phyloP scores from a whole-genome alignment of 1,139 yeast genomes.

The Arxiozyma slooffiae region DNA sequence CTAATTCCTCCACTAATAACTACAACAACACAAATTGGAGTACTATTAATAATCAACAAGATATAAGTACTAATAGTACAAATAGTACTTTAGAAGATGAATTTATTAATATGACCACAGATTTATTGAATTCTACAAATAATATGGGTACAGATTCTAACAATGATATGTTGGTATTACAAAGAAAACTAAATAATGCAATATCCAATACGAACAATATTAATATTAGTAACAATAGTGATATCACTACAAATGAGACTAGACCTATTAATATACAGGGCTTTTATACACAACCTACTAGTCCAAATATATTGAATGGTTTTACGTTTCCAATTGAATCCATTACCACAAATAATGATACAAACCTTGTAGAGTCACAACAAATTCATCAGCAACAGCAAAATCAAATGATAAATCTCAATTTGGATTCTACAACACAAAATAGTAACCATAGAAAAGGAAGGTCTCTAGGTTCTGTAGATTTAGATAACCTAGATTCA shows the following conservation, averaged over 20 bases:
- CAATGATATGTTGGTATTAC: conserved; percentile 1
- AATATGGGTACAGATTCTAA: neutral
- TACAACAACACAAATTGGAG: neutral
- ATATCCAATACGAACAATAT: neutral
- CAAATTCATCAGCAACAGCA: neutral
- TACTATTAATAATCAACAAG: neutral
- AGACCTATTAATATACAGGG: conserved; percentile 10
- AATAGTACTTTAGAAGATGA: neutral
- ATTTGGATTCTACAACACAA: neutral
- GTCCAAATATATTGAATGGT: conserved; percentile 16
- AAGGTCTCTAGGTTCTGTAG: conserved; percentile 23
- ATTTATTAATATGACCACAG: conserved; percentile 1
- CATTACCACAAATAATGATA: neutral
- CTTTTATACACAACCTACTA: conserved; percentile 27
- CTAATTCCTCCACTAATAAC: neutral
- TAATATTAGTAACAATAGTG: no score
- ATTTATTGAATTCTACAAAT: neutral
- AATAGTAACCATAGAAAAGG: conserved; percentile 15
- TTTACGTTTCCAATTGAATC: conserved; percentile 4
- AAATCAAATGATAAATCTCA: conserved; percentile 1
- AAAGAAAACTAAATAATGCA: neutral
- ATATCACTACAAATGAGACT: neutral
- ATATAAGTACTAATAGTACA: neutral
- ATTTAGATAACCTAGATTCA: conserved; percentile 22
- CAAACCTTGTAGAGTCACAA: neutral